Base-by-base conservation (phyloP, 805 yeast genomes). In the Wickerhamomyces bisporus region DNA sequence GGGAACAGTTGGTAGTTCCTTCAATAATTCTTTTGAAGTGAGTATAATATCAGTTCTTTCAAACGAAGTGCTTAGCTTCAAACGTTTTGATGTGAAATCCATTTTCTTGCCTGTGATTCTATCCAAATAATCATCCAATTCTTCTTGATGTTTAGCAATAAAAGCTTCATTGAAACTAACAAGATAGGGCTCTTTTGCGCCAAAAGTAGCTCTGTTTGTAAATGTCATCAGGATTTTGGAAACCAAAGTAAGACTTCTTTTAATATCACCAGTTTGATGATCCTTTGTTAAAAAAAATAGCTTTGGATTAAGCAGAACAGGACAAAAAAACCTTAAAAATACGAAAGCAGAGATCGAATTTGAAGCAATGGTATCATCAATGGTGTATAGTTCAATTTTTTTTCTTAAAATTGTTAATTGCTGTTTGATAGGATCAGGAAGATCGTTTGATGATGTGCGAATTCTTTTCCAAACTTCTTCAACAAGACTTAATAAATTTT, bases 301-400 rank as follows among this genome's bases (percentile, higher is more conserved):
- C 51, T 86, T 87, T 0, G 98, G 98, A 52, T 87, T 89, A 53
- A 93, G 62, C 21, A 91, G 74, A 0, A 96, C 95, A 0, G 98
- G 98, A 51, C 96, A 88, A 46, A 88, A 74, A 58, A 81, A 86
- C 42, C 96, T 66, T 42, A 91, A 62, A 56, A 91, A 93, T 11
- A 91, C 64, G 51, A 93, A 85, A 1, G 96, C 88, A 16, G 93
- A 75, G 24, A 89, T 63, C 35, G 95, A 84, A 52, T 88, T 82
- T 41, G 82, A 65, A 0, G 87, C 72, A 9, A 66, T 55, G 6
- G 60, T 63, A 0, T 40, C 35, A 50, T 79, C 82, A 12, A 63
- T 68, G 1, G 80, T 77, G 10, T 75, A 74, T 29, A 76, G 56
- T 48, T 82, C 94, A 18, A 86, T 75, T 44, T 76, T 78, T 18